Evolutionary conservation across 176 grass and related monocot species (phyloP), one percentile per base, ranked within the genome.

Genomic region (Juncus effusus): DNA sequence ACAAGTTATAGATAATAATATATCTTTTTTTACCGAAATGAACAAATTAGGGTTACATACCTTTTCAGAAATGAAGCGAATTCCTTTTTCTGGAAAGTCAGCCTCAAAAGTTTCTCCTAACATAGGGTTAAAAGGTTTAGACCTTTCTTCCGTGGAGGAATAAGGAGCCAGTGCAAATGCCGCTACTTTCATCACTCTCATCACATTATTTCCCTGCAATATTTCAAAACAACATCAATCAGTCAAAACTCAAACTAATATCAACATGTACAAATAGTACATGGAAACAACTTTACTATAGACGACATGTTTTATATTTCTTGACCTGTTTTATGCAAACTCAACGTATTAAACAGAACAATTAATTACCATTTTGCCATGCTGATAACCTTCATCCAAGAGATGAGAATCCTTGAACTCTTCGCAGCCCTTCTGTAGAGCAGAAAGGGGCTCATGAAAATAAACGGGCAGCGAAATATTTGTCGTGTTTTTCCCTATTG

Each of bases 51-150:
- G 19, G 19, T 28, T 28, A 28, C 19, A 83, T 54, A 86, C 93
- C 93, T 96, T 96, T 75, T 96, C 93, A 56, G 93, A 81, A 79
- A 96, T 81, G 74, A 96, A 96, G 0, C 68, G 88, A 59, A 92
- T 64, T 12, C 88, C 88, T 62, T 64, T 89, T n/a, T 96, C 93
- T 35, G 80, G 82, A 65, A 77, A 96, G 41, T 96, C 74, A 59
- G 85, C 93, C 85, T 96, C 93, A 49, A 88, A 96, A 49, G 93
- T 96, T 75, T 96, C 93, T 79, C 93, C 93, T 79, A 96, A 62
- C 72, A 96, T 74, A 42, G 93, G 85, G 63, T 96, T 96, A 68
- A 96, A 96, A 28, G 93, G 93, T 78, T 96, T 96, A 40, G 74
- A 79, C 59, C 88, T 85, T 51, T 77, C 85, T 16, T 77, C 82